Evolutionary conservation across 2,329 filamentous ascomycete species (phyloP).

Genomic region (Diaporthe eres): DNA sequence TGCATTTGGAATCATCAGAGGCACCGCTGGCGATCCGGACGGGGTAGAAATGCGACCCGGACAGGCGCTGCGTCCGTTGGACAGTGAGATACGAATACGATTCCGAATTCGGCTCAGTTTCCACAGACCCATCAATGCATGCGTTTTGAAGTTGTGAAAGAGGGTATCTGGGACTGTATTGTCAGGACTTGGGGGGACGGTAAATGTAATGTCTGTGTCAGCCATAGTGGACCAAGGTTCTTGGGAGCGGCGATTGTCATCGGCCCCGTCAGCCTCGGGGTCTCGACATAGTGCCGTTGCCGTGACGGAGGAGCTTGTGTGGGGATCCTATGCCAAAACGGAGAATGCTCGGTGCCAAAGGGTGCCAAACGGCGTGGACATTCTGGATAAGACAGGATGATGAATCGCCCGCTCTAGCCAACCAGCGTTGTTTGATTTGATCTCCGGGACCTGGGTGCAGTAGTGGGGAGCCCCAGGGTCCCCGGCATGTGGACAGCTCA

Average conservation of each 20-base stretch:
- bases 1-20: neutral
- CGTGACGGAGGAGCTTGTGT: constrained; percentile 34
- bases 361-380: constrained; percentile 17
- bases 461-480: constrained; percentile 20
- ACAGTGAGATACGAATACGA: constrained; percentile 8
- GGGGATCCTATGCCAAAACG: constrained; percentile 32
- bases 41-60: neutral
- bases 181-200: neutral
- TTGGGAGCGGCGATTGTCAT: constrained; percentile 28
- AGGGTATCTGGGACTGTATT: neutral
- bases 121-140: neutral
- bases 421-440: constrained; percentile 39
- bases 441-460: constrained; percentile 19
- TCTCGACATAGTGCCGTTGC: constrained; percentile 24
- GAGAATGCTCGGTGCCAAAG: neutral
- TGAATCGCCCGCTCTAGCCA: constrained; percentile 26
- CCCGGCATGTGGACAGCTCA: constrained; percentile 15
- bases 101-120: constrained; percentile 2
- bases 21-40: neutral
- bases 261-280: constrained; percentile 32
- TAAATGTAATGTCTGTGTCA: neutral
- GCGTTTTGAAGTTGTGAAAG: neutral
- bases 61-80: neutral
- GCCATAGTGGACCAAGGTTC: neutral
- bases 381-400: constrained; percentile 32